Evolutionary conservation across 2,329 filamentous ascomycete species (phyloP).

Genomic region (Colletotrichum lupini): DNA sequence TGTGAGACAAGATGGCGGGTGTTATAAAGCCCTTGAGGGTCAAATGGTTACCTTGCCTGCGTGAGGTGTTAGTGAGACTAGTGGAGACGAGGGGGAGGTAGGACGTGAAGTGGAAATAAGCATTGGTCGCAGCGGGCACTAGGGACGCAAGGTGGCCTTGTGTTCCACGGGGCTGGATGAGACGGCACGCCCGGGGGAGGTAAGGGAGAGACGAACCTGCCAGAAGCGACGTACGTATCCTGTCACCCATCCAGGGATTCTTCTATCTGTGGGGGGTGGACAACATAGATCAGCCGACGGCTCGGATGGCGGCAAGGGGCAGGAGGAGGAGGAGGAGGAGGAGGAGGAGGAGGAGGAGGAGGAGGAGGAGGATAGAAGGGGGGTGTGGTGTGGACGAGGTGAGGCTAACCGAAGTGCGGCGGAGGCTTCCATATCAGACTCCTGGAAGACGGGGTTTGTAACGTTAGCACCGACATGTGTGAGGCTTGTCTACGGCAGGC

Average conservation of each 20-base stretch:
- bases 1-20: not conserved
- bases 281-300: conserved; percentile 32
- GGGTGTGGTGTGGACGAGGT: not conserved
- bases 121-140: conserved; percentile 26
- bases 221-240: conserved; percentile 97
- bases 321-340: conserved; percentile 1
- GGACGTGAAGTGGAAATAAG: conserved; percentile 25
- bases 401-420: conserved; percentile 83
- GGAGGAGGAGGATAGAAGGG: conserved; percentile 6
- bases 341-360: not conserved
- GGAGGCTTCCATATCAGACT: conserved; percentile 99
- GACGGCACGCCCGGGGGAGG: conserved; percentile 26
- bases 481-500: conserved; percentile 23
- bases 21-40: not conserved
- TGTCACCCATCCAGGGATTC: conserved; percentile 89
- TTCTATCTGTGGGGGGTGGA: conserved; percentile 69
- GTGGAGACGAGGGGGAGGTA: not conserved
- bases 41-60: conserved; percentile 48
- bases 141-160: conserved; percentile 3
- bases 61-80: conserved; percentile 30
- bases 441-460: conserved; percentile 50
- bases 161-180: conserved; percentile 17
- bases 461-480: conserved; percentile 12
- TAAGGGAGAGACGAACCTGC: conserved; percentile 75
- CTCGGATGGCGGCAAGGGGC: conserved; percentile 22